Evolutionary conservation across 345 rosid genomes (phyloP), one percentile per base, ranked within the genome.

Genomic region (Triadica sebifera): DNA sequence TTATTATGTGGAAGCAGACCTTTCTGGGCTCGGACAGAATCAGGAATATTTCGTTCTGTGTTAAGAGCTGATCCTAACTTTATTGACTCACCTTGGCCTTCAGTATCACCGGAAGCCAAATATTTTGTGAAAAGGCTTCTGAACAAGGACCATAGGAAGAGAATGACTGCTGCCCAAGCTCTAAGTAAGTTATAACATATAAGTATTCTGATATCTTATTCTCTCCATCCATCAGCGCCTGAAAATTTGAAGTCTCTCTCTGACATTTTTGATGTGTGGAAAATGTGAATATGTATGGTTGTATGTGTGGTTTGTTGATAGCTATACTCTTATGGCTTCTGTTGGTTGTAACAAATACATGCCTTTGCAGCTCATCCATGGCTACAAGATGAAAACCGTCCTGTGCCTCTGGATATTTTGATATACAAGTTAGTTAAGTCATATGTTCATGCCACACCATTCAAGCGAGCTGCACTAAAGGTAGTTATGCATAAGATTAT

Each of bases 1-100:
- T 82, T 95, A 76, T 86, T 95, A 62, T 95, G 99, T 79, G 98
- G 99, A 72, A 91, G 98, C 85, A 85, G 98, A 80, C 99, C 99
- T 46, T 91, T 93, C 80, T 93, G 92, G 81, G 95, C 97, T 72
- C 80, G 94, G 60, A 92, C 97, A 9, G 99, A 95, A 87, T 95
- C 99, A 34, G 97, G 97, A 58, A 95, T 93, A 80, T 93, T 95
- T 49, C 94, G 97, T 16, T 91, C 97, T 52, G 99, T 95, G 69
- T 86, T 95, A 77, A 86, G 92, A 86, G 88, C 91, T 38, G 88
- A 89, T 65, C 98, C 99, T 56, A 95, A 93, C 75, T 88, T 93
- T 75, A 84, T 87, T 50, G 98, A 90, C 81, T 80, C 86, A 70
- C 98, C 99, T 16, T 93, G 97, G 99, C 99, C 99, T 65, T 56